These are phyloP conservation scores for Barnettozyma hawaiiensis DNA, from an alignment of 1,139 yeast genomes.

Conservation along the genomic window DNA sequence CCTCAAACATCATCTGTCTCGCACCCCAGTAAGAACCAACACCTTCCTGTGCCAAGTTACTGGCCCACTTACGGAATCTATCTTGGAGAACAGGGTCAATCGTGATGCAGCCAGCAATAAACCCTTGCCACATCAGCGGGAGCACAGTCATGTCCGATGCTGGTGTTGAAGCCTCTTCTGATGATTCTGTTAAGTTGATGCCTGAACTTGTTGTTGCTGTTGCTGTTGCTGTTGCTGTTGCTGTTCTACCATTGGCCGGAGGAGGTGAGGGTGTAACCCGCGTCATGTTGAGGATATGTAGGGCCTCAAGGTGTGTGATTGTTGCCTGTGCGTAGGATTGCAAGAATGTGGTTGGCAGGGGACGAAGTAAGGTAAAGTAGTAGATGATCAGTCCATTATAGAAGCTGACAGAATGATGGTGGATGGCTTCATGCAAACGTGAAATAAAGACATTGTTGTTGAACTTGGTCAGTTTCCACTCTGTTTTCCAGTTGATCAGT, in stretches of 20 bases:
- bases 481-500: slow-evolving; percentile 60
- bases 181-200: not conserved
- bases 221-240: not conserved
- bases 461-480: slow-evolving; percentile 33
- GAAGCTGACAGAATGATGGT: slow-evolving; percentile 77
- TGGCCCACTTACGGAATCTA: slow-evolving; percentile 76
- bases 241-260: not conserved
- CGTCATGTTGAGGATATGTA: slow-evolving; percentile 39
- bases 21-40: slow-evolving; percentile 87
- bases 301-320: slow-evolving; percentile 56
- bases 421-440: slow-evolving; percentile 63
- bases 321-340: slow-evolving; percentile 60
- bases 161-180: not conserved
- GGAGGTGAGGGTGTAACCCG: not conserved
- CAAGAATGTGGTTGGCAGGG: slow-evolving; percentile 41
- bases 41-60: slow-evolving; percentile 66
- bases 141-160: slow-evolving; percentile 35
- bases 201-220: too few species aligned
- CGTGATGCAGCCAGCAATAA: slow-evolving; percentile 84
- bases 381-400: slow-evolving; percentile 72
- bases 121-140: slow-evolving; percentile 86
- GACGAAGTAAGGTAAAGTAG: slow-evolving; percentile 61
- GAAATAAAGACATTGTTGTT: slow-evolving; percentile 34
- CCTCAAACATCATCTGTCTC: slow-evolving; percentile 77
- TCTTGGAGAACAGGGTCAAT: slow-evolving; percentile 51